A percentile compares a stretch with the other conserved stretches of the same genome.
Evolutionary conservation across 352 stramenopile genomes (phyloP).

Genomic region (Phytophthora megakarya): DNA sequence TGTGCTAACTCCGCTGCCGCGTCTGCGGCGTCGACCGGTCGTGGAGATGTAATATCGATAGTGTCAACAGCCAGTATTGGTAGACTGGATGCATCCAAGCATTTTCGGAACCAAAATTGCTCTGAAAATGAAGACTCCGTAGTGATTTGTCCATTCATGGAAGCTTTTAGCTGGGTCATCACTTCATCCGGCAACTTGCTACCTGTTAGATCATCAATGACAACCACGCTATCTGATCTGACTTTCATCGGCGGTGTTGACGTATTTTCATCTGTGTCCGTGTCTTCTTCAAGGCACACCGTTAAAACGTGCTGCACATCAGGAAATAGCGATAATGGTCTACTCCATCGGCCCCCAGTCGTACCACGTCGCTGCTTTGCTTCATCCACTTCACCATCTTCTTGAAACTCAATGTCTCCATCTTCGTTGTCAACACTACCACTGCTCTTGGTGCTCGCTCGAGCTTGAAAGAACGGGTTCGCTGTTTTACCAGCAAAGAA

Average conservation of each 20-base stretch:
- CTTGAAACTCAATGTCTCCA: slow-evolving; percentile 38
- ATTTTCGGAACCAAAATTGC: slow-evolving; percentile 66
- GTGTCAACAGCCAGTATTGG: slow-evolving; percentile 2
- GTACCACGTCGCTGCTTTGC: slow-evolving; percentile 23
- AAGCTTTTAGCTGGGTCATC: slow-evolving; percentile 27
- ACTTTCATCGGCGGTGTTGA: slow-evolving; percentile 16
- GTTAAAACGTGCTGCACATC: slow-evolving; percentile 48
- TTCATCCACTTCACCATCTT: slow-evolving; percentile 12
- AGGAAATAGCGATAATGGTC: slow-evolving; percentile 45
- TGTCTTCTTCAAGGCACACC: slow-evolving; percentile 20
- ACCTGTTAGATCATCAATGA: slow-evolving; percentile 37
- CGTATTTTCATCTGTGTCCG: slow-evolving; percentile 5
- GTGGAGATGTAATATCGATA: slow-evolving; percentile 33
- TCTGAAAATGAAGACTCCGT: slow-evolving; percentile 54
- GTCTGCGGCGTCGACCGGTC: slow-evolving; percentile 3
- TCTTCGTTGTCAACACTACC: slow-evolving; percentile 32
- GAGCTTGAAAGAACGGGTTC: slow-evolving; percentile 76
- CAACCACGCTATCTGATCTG: slow-evolving; percentile 19
- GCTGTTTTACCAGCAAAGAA: slow-evolving; percentile 67
- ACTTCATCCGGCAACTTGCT: slow-evolving; percentile 16
- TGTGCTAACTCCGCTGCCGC: slow-evolving; percentile 17
- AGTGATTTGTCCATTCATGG: slow-evolving; percentile 47
- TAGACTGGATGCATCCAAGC: slow-evolving; percentile 28
- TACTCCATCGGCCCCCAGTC: slow-evolving; percentile 45
- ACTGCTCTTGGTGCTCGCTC: slow-evolving; percentile 12